Conservation (phyloP, 2,329 filamentous ascomycete species). For the Hypoxylon sp. region DNA sequence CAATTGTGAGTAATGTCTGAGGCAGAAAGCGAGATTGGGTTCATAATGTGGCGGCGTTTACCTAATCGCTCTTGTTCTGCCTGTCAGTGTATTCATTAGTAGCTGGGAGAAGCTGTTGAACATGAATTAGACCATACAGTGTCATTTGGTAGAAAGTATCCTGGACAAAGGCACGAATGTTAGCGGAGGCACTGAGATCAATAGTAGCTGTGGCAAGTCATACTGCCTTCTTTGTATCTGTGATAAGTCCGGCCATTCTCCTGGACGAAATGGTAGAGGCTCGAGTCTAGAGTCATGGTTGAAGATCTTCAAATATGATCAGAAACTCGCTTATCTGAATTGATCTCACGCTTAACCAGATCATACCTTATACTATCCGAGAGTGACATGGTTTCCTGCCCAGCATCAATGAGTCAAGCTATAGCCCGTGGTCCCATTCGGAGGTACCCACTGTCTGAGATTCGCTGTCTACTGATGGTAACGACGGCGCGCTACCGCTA, state of each 20-base stretch:
- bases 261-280: slow-evolving; percentile 47
- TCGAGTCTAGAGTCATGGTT: slow-evolving; percentile 48
- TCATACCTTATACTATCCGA: slow-evolving; percentile 35
- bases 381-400: slow-evolving; percentile 29
- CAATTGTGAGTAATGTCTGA: slow-evolving; percentile 5
- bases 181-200: not conserved
- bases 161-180: too few relatives aligned
- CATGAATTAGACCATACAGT: slow-evolving; percentile 34
- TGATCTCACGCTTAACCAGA: not conserved
- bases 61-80: slow-evolving; percentile 52
- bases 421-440: not conserved
- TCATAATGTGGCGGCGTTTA: slow-evolving; percentile 14
- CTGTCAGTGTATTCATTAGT: slow-evolving; percentile 28
- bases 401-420: slow-evolving; percentile 13
- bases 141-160: slow-evolving; percentile 53
- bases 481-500: slow-evolving; percentile 43
- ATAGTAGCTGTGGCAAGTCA: slow-evolving; percentile 10
- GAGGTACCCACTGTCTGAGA: slow-evolving; percentile 35
- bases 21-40: not conserved
- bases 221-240: slow-evolving; percentile 51
- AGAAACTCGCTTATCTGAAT: not conserved
- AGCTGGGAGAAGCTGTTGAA: not conserved
- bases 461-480: slow-evolving; percentile 47
- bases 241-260: slow-evolving; percentile 52
- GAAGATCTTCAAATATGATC: slow-evolving; percentile 44